Percentiles rank a stretch among this genome's conserved stretches.
Evolutionary conservation across 208 protist species (phyloP).

Genomic region (Borovskyia barvae): DNA sequence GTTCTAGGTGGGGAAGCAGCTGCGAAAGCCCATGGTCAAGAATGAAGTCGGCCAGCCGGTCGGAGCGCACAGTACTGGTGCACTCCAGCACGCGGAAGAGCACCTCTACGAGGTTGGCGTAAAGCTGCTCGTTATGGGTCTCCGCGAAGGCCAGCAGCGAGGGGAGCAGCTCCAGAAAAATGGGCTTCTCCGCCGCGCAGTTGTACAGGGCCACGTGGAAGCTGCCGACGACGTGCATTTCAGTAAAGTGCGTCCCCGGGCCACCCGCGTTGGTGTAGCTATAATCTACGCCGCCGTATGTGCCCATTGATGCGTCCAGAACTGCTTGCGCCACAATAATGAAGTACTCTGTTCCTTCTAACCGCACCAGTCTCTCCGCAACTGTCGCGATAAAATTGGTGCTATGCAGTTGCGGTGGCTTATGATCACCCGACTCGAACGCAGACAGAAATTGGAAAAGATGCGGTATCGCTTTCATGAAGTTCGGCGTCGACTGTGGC

Average conservation of each 20-base stretch:
- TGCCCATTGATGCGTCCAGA: conserved; percentile 59
- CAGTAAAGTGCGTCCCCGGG: conserved; percentile 8
- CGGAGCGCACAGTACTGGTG: conserved; percentile 59
- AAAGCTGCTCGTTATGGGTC: conserved; percentile 31
- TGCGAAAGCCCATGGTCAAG: conserved; percentile 43
- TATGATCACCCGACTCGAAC: conserved; percentile 60
- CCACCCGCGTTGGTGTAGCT: conserved; percentile 10
- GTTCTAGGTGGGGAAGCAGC: conserved; percentile 69
- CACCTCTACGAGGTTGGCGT: conserved; percentile 46
- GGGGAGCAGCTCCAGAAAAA: conserved; percentile 78
- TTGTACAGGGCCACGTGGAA: conserved; percentile 44
- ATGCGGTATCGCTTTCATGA: conserved; percentile 54
- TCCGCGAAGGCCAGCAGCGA: conserved; percentile 42
- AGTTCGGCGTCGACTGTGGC: conserved; percentile 30
- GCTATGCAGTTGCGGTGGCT: conserved; percentile 41
- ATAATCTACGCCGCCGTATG: conserved; percentile 28
- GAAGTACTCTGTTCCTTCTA: conserved; percentile 62
- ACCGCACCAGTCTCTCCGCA: conserved; percentile 25
- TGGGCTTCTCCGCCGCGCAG: conserved; percentile 63
- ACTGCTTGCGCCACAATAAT: conserved; percentile 64
- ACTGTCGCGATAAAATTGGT: conserved; percentile 51
- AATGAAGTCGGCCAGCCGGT: conserved; percentile 51
- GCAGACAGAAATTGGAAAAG: conserved; percentile 72
- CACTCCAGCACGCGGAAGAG: conserved; percentile 46
- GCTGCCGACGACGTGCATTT: conserved; percentile 38